Conservation (phyloP, 164 flowering plant species). For the Platanus orientalis region DNA sequence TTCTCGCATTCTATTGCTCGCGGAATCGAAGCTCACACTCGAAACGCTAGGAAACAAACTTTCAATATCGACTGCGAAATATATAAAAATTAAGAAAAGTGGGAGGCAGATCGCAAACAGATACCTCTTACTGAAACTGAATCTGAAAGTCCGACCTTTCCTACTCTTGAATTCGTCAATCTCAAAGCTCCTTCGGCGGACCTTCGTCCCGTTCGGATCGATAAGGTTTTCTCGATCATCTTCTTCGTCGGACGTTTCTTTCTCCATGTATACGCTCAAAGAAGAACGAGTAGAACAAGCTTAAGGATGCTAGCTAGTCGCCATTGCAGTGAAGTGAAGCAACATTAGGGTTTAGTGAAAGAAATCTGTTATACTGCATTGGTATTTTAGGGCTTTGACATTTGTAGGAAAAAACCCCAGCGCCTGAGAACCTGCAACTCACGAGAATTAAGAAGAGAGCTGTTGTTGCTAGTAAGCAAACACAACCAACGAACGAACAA, state of each 20-base stretch:
- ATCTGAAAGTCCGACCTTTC: slow-evolving; percentile 8
- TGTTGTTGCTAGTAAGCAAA: too few relatives aligned
- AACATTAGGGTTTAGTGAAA: too few relatives aligned
- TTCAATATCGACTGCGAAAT: slow-evolving; percentile 45
- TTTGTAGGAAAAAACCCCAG: too few relatives aligned
- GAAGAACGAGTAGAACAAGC: too few relatives aligned
- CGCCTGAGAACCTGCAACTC: too few relatives aligned
- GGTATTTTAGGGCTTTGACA: too few relatives aligned
- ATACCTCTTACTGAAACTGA: slow-evolving; percentile 40
- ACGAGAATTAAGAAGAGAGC: too few relatives aligned
- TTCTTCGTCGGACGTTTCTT: slow-evolving; percentile 49
- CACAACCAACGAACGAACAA: too few relatives aligned
- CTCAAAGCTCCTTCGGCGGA: slow-evolving; percentile 13
- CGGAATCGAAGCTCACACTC: slow-evolving; percentile 10
- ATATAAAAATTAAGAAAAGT: slow-evolving; percentile 40
- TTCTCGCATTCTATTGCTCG: slow-evolving; percentile 52
- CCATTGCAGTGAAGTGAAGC: too few relatives aligned
- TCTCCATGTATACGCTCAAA: slow-evolving; percentile 27
- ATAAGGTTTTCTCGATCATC: slow-evolving; percentile 51
- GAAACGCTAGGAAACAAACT: slow-evolving; percentile 32
- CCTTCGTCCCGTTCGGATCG: slow-evolving; percentile 34
- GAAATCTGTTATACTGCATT: too few relatives aligned
- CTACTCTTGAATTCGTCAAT: slow-evolving; percentile 13
- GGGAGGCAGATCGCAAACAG: slow-evolving; percentile 43
- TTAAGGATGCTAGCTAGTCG: too few relatives aligned